Percentiles rank a stretch among this genome's conserved stretches.
Conservation (phyloP, 73 alveolate genomes). For the Durusdinium trenchii region DNA sequence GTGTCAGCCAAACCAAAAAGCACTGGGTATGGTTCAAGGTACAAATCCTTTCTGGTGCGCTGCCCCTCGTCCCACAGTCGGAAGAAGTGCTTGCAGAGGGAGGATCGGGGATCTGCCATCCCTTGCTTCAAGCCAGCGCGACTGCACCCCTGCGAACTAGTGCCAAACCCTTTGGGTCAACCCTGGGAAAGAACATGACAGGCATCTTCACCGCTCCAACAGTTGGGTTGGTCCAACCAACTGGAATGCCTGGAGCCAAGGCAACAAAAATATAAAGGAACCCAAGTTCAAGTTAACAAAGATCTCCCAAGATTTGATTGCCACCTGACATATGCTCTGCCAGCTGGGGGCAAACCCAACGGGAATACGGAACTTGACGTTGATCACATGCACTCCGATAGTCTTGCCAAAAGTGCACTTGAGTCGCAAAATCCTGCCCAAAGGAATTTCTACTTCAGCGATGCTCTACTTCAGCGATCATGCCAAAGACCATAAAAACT, state of each 20-base stretch:
- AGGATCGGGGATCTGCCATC: not conserved
- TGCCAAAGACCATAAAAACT: no score
- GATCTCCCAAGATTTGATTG: not conserved
- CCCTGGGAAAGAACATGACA: no score
- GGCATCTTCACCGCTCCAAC: not conserved
- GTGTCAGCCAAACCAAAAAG: not conserved
- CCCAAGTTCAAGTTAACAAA: not conserved
- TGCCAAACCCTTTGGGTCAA: not conserved
- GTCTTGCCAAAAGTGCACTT: not conserved
- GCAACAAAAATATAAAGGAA: not conserved
- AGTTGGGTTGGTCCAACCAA: not conserved
- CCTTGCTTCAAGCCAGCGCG: not conserved
- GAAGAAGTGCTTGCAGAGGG: not conserved
- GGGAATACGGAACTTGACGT: not conserved
- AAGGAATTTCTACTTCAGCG: not conserved
- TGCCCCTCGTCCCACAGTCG: not conserved
- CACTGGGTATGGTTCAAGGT: no score
- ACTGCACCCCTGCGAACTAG: not conserved
- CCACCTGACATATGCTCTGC: not conserved
- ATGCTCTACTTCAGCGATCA: not conserved
- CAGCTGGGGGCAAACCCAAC: not conserved
- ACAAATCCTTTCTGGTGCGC: no score
- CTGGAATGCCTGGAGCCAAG: not conserved
- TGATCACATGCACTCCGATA: not conserved
- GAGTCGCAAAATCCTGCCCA: conserved; percentile 23